These are phyloP conservation scores for Gossypium australe DNA, from an alignment of 345 rosid genomes.

Conservation along the genomic window DNA sequence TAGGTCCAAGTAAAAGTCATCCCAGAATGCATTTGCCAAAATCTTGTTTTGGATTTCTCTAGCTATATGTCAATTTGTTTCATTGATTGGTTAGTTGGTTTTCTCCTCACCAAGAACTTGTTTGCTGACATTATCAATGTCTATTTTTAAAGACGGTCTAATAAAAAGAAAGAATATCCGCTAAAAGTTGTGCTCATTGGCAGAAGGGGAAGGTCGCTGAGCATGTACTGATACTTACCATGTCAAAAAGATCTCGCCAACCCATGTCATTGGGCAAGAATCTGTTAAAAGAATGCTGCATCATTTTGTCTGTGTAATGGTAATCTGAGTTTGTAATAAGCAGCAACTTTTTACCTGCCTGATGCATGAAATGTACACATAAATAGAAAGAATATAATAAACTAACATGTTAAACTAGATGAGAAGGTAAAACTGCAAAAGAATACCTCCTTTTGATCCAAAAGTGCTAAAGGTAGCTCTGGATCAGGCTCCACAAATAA, in stretches of 20 bases:
- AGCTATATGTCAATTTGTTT: not conserved
- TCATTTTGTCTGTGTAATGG: slow-evolving; percentile 94
- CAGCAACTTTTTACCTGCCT: slow-evolving; percentile 96
- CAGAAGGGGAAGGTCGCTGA: not conserved
- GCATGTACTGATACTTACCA: slow-evolving; percentile 39
- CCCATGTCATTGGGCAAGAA: slow-evolving; percentile 87
- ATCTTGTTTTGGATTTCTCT: not conserved
- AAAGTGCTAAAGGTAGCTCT: slow-evolving; percentile 80
- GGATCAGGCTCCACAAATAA: slow-evolving; percentile 96
- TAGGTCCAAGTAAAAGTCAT: not conserved
- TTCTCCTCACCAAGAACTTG: not conserved
- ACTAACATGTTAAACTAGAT: slow-evolving; percentile 1
- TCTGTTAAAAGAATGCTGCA: slow-evolving; percentile 89
- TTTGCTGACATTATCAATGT: not conserved
- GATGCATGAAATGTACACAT: slow-evolving; percentile 22
- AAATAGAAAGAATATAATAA: slow-evolving; percentile 5
- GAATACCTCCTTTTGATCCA: slow-evolving; percentile 92
- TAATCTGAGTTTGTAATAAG: slow-evolving; percentile 95
- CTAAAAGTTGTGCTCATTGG: not conserved
- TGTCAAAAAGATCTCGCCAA: slow-evolving; percentile 92
- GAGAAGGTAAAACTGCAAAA: slow-evolving; percentile 2
- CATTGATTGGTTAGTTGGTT: not conserved
- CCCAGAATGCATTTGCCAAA: not conserved
- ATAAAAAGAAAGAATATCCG: not conserved
- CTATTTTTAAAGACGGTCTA: not conserved